Base-by-base conservation (phyloP, 768 basidiomycete genomes). In the Suillus brevipes region DNA sequence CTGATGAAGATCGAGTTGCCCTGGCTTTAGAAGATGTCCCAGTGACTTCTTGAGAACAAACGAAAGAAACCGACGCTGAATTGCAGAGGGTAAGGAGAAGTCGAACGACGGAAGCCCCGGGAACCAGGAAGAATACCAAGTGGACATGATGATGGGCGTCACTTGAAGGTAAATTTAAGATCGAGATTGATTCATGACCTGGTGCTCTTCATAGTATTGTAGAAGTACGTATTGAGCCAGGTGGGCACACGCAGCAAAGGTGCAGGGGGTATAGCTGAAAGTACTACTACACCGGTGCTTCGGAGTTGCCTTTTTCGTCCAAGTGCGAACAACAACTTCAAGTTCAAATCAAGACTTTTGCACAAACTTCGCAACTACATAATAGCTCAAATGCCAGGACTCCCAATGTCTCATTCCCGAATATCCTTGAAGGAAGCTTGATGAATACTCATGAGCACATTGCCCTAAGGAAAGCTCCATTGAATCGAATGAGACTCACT, bases 41-140 rank as follows among this genome's bases (percentile, higher is more conserved):
- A 98, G 80, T 9, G 87, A 84, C 71, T 88, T 89, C 82, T 88
- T 91, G 67, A 98, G 84, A 61, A 94, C 79, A 74, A 95, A 98
- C 1, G 95, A 95, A 42, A 98, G 82, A 79, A 98, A 95, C 64
- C 93, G 87, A 61, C 89, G 83, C 80, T 97, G 95, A 55, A 98
- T 89, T 63, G 81, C 79, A 10, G 90, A 83, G 18, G 91, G 89
- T 28, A 93, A 78, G 61, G 82, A 73, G 70, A 90, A 83, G 73
- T 88, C 88, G 73, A 93, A 80, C 52, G 82, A 81, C 20, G 91
- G 90, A 45, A 92, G 77, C 25, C 78, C 68, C 4, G 82, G 75
- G 42, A 82, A 74, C 74, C 83, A 83, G 28, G 90, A 89, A 25
- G 83, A 79, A 71, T 81, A 86, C 87, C 88, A 89, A 58, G 82